Evolutionary conservation across 768 basidiomycete species (phyloP), one percentile per base, ranked within the genome.

Genomic region (Nidularia pulvinata): DNA sequence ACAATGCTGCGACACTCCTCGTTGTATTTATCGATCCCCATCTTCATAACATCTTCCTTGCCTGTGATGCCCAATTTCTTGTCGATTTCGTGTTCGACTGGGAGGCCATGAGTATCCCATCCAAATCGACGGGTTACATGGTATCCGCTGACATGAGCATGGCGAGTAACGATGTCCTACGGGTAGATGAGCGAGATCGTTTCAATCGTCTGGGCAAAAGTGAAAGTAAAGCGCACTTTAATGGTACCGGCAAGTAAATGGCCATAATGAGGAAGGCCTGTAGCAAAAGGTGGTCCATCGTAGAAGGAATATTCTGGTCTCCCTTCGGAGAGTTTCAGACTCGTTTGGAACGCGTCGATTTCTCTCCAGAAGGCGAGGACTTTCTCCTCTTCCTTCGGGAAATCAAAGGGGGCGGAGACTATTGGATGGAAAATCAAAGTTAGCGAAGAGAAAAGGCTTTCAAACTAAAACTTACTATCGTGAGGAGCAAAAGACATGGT

Each of bases 51-150:
- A 67, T 99, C 97, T 46, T 85, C 92, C 66, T 91, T 92, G 25
- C 93, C 86, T 33, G 89, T 95, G 76, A 98, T 97, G 39, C 85
- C 85, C 46, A 98, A 80, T 62, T 83, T 88, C 77, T 98, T 98
- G 81, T 99, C 97, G 75, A 99, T 99, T 77, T 97, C 93, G 75
- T 98, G 95, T 71, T 99, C 97, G 65, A 99, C 95, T 35, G 96
- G 97, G 30, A 99, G 84, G 49, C 96, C 96, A 73, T 99, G 96
- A 4, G 95, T 98, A 72, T 98, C 96, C 96, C 96, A 98, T 51
- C 96, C 96, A 67, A 98, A 98, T 50, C 96, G 85, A 54, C 96
- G 87, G 53, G 88, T 82, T 61, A 98, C 96, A 65, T 98, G 90
- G 70, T 85, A 88, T 5, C 96, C 96, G 51, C 89, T 94, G 49